A percentile compares a stretch with the other conserved stretches of the same genome.
phyloP scores from a whole-genome alignment of 2,329 filamentous ascomycete genomes.

The Neopestalotiopsis rosae region DNA sequence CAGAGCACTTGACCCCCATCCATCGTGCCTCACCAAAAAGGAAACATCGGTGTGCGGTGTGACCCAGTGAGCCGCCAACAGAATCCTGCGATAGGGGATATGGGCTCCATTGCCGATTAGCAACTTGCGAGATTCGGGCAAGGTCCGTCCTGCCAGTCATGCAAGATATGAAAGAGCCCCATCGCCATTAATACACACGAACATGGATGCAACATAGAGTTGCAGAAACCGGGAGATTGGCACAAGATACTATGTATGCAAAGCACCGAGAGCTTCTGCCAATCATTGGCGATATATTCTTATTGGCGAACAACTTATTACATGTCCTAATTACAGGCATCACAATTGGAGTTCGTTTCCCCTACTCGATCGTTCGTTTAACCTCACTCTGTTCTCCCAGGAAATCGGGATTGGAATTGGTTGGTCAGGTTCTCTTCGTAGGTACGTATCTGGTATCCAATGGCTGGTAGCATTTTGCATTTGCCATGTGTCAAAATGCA shows the following conservation, averaged over 20 bases:
- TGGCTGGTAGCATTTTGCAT: conserved; percentile 4
- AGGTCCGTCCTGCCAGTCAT: conserved; percentile 3
- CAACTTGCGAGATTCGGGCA: conserved; percentile 15
- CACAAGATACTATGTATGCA: neutral
- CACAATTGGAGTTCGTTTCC: neutral
- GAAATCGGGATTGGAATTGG: neutral
- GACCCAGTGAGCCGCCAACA: neutral
- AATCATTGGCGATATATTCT: too few species aligned
- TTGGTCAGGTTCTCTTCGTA: too few species aligned
- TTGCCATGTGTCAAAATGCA: conserved; percentile 13
- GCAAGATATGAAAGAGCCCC: conserved; percentile 14
- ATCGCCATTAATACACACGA: conserved; percentile 5
- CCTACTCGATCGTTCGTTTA: neutral
- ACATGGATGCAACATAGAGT: neutral
- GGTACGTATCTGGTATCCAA: neutral
- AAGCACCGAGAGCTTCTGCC: neutral
- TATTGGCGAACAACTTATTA: neutral
- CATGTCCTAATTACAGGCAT: neutral
- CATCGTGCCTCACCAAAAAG: neutral
- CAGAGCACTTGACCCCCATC: neutral
- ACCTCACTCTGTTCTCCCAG: neutral
- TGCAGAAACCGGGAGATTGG: conserved; percentile 8
- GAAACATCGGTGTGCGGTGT: conserved; percentile 13
- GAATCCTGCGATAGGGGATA: neutral
- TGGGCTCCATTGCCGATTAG: neutral